Percentiles rank a stretch among this genome's conserved stretches.
Conservation (phyloP, 805 yeast genomes). For the Candida endomychidarum region DNA sequence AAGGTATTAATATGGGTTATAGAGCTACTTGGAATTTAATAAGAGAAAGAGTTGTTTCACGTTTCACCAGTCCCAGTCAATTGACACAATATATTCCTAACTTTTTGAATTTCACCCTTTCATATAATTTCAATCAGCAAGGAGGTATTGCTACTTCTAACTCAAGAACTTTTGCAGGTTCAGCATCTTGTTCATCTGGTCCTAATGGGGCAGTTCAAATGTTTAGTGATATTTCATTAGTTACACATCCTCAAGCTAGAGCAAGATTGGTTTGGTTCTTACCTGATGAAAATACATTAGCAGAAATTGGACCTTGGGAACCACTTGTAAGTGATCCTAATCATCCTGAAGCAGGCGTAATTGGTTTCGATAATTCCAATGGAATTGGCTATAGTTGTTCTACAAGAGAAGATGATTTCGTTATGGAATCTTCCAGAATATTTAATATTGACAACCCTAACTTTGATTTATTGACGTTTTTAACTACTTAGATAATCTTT, state of each 20-base stretch:
- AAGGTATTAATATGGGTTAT: neutral
- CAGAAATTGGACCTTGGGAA: constrained; percentile 9
- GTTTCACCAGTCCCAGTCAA: neutral
- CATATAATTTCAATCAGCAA: constrained; percentile 1
- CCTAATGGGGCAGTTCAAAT: constrained; percentile 12
- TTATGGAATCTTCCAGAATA: constrained; percentile 2
- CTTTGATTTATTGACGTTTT: constrained; percentile 3
- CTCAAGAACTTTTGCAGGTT: constrained; percentile 12
- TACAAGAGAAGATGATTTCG: constrained; percentile 8
- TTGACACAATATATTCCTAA: neutral
- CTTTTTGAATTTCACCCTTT: neutral
- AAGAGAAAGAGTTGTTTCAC: neutral
- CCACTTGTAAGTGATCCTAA: constrained; percentile 8
- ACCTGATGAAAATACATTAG: neutral
- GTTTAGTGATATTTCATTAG: constrained; percentile 11
- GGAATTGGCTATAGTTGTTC: constrained; percentile 17
- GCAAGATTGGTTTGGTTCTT: constrained; percentile 7
- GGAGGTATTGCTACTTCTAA: neutral
- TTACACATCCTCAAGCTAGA: constrained; percentile 13
- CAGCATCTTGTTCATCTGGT: constrained; percentile 12
- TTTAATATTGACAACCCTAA: constrained; percentile 1
- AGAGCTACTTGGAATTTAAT: neutral
- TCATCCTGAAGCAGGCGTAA: constrained; percentile 13
- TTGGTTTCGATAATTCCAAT: constrained; percentile 13
- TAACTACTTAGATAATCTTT: neutral